These are phyloP conservation scores for Neopestalotiopsis sp. DNA, from an alignment of 2,329 filamentous ascomycete species.

Conservation along the genomic window DNA sequence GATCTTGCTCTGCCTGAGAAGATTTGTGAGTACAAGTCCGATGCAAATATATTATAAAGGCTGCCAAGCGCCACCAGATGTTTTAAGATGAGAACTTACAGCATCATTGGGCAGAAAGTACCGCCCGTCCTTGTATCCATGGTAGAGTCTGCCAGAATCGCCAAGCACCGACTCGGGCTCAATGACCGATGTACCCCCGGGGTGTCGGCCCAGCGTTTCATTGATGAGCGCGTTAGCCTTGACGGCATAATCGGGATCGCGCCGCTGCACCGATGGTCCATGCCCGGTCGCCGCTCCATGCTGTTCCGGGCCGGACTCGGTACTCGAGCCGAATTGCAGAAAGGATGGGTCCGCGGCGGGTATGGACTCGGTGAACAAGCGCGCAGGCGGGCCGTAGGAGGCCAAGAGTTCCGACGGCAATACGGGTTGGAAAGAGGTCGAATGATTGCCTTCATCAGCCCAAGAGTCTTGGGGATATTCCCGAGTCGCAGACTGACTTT, in stretches of 20 bases:
- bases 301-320: too few species aligned
- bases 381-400: not conserved
- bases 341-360: not conserved
- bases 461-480: too few species aligned
- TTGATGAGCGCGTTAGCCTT: constrained; percentile 6
- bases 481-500: too few species aligned
- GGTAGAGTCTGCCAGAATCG: constrained; percentile 6
- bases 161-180: constrained; percentile 11
- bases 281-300: not conserved
- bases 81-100: not conserved
- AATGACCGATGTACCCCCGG: not conserved
- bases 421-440: too few species aligned
- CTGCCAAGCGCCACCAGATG: too few species aligned
- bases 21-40: too few species aligned
- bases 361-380: not conserved
- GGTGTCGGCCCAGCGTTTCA: not conserved
- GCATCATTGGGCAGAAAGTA: constrained; percentile 14
- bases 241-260: not conserved
- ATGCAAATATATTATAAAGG: too few species aligned
- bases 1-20: constrained; percentile 16
- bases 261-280: too few species aligned
- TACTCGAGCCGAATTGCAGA: not conserved
- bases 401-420: not conserved
- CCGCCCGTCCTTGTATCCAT: constrained; percentile 13
- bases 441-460: too few species aligned